These are phyloP conservation scores for Leccinum disarticulatum DNA, from an alignment of 768 basidiomycete species.

Conservation along the genomic window DNA sequence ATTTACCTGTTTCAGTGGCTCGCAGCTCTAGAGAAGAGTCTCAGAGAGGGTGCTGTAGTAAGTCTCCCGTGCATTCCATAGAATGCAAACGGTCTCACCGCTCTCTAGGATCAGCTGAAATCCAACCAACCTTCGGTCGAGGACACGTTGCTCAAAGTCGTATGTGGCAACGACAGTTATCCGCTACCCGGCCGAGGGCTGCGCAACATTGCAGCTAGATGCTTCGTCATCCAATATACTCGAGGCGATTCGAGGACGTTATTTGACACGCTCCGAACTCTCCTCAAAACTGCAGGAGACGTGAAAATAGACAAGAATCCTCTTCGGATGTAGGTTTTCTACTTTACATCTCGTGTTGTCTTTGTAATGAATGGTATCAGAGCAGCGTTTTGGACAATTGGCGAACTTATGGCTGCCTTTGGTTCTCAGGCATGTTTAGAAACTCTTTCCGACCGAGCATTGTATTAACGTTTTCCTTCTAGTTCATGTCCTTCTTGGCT, in stretches of 20 bases:
- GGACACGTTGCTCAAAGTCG: slow-evolving; percentile 61
- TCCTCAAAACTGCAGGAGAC: slow-evolving; percentile 76
- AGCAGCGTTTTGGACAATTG: slow-evolving; percentile 82
- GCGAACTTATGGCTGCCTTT: slow-evolving; percentile 82
- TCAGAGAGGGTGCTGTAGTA: slow-evolving; percentile 53
- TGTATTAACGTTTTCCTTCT: not conserved
- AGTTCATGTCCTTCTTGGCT: slow-evolving; percentile 96
- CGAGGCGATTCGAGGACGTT: slow-evolving; percentile 81
- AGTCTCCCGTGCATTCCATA: slow-evolving; percentile 25
- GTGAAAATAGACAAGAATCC: slow-evolving; percentile 67
- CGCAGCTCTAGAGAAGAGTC: slow-evolving; percentile 57
- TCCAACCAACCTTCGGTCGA: slow-evolving; percentile 61
- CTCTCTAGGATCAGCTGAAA: slow-evolving; percentile 63
- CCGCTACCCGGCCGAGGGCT: slow-evolving; percentile 88
- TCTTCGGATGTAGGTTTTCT: slow-evolving; percentile 59
- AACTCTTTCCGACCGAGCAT: not conserved
- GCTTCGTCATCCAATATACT: slow-evolving; percentile 69
- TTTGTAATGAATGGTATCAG: slow-evolving; percentile 38
- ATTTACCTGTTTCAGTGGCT: slow-evolving; percentile 87
- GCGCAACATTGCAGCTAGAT: slow-evolving; percentile 76
- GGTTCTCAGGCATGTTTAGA: slow-evolving; percentile 72
- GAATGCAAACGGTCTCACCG: slow-evolving; percentile 2
- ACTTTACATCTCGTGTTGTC: not conserved
- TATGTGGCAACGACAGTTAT: slow-evolving; percentile 61
- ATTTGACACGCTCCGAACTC: slow-evolving; percentile 81